Percentiles rank a stretch among this genome's conserved stretches.
Evolutionary conservation across 345 rosid species (phyloP).

Genomic region (Punica granatum): DNA sequence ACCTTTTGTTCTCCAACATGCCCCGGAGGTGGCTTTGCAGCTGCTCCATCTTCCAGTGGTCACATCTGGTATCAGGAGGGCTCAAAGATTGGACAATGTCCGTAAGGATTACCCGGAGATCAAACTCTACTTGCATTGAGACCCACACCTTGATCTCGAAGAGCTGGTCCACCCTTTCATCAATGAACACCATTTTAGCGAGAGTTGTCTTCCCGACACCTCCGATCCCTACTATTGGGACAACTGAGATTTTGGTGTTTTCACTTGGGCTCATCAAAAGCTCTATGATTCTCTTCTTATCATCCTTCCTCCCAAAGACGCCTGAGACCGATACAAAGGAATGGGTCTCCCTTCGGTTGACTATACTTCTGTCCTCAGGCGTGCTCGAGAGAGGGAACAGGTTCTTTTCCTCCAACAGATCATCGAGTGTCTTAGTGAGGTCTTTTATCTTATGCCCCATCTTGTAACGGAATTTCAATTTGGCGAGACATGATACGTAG

Average conservation of each 20-base stretch:
- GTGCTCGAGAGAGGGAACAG: background rate
- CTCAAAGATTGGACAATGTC: background rate
- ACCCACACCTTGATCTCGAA: conserved; percentile 16
- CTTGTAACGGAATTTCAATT: conserved; percentile 3
- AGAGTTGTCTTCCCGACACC: conserved; percentile 21
- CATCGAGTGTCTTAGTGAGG: conserved; percentile 9
- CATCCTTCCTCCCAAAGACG: conserved; percentile 17
- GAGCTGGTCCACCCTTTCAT: conserved; percentile 3
- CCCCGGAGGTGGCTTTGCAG: conserved; percentile 9
- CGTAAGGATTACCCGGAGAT: background rate
- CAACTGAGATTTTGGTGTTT: conserved; percentile 4
- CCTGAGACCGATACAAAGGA: conserved; percentile 12
- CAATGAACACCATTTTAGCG: conserved; percentile 17
- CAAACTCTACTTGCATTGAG: conserved; percentile 7
- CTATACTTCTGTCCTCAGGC: background rate
- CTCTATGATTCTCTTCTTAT: conserved; percentile 6
- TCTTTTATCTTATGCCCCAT: conserved; percentile 8
- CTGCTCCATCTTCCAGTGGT: background rate
- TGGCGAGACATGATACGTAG: background rate
- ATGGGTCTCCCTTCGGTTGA: conserved; percentile 6
- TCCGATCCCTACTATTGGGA: conserved; percentile 21
- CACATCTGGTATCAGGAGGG: background rate
- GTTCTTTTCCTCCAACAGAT: conserved; percentile 2
- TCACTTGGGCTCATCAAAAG: conserved; percentile 1
- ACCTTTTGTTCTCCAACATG: background rate